phyloP scores from a whole-genome alignment of 345 rosid species.

The Anacardium occidentale region DNA sequence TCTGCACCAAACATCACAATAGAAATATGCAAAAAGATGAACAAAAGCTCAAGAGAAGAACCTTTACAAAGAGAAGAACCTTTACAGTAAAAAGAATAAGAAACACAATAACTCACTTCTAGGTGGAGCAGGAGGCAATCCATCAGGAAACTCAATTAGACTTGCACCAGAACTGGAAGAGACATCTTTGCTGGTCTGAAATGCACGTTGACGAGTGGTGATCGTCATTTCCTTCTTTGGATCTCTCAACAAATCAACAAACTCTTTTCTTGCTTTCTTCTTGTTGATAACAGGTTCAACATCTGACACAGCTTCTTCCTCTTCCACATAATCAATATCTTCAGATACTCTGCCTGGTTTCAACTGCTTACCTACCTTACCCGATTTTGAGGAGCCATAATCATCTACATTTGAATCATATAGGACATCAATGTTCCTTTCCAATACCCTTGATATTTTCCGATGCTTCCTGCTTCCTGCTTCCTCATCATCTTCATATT shows the following conservation, averaged over 20 bases:
- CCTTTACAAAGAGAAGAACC: not conserved
- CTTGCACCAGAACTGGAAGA: constrained; percentile 22
- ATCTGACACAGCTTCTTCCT: constrained; percentile 41
- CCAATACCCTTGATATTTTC: constrained; percentile 42
- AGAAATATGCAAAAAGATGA: not conserved
- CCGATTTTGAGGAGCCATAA: constrained; percentile 25
- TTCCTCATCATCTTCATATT: constrained; percentile 25
- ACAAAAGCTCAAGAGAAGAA: not conserved
- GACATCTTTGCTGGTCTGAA: constrained; percentile 48
- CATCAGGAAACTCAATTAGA: constrained; percentile 52
- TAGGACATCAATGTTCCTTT: constrained; percentile 36
- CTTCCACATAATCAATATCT: constrained; percentile 44
- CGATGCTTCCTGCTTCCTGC: constrained; percentile 42
- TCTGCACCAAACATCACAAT: constrained; percentile 25
- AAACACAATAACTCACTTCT: constrained; percentile 38
- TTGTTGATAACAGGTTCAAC: constrained; percentile 35
- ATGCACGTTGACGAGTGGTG: constrained; percentile 54
- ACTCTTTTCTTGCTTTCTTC: constrained; percentile 45
- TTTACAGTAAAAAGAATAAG: not conserved
- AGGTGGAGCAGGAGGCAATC: constrained; percentile 57
- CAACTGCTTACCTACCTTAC: constrained; percentile 40
- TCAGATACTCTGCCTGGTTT: constrained; percentile 31
- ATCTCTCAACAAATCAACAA: constrained; percentile 36
- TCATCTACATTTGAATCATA: constrained; percentile 31
- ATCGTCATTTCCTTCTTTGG: constrained; percentile 46